Evolutionary conservation across 441 rosid species (phyloP).

Genomic region (Pelargonium cotyledonis): DNA sequence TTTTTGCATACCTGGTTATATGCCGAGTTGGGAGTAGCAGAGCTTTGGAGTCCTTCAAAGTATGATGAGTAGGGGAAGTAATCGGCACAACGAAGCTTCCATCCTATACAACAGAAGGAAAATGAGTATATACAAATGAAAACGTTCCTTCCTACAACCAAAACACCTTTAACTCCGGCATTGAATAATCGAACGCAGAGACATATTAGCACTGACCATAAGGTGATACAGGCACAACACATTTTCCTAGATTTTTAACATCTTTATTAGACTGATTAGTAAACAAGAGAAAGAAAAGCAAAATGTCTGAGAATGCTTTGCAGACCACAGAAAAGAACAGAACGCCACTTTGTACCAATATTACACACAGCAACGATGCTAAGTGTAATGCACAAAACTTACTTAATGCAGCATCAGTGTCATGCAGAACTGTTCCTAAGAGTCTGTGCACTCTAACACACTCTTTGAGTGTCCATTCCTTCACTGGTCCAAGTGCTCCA

Average conservation of each 20-base stretch:
- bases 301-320: no score
- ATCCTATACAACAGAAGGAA: constrained; percentile 58
- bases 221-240: no score
- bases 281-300: no score
- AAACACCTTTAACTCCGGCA: not conserved
- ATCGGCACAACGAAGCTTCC: constrained; percentile 71
- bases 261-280: no score
- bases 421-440: constrained; percentile 44
- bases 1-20: constrained; percentile 38
- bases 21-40: constrained; percentile 44
- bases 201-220: not conserved
- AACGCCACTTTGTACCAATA: no score
- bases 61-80: constrained; percentile 72
- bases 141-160: not conserved
- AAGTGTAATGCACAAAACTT: constrained; percentile 31
- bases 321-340: no score
- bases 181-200: not conserved
- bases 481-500: constrained; percentile 56
- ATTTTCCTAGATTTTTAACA: no score
- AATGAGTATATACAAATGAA: not conserved
- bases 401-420: constrained; percentile 75
- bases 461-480: constrained; percentile 85
- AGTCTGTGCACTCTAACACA: constrained; percentile 75
- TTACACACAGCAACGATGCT: not conserved
- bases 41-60: constrained; percentile 68